A percentile compares a stretch with the other conserved stretches of the same genome.
Conservation (phyloP, 345 rosid genomes). For the Eucalyptus tenuipes region DNA sequence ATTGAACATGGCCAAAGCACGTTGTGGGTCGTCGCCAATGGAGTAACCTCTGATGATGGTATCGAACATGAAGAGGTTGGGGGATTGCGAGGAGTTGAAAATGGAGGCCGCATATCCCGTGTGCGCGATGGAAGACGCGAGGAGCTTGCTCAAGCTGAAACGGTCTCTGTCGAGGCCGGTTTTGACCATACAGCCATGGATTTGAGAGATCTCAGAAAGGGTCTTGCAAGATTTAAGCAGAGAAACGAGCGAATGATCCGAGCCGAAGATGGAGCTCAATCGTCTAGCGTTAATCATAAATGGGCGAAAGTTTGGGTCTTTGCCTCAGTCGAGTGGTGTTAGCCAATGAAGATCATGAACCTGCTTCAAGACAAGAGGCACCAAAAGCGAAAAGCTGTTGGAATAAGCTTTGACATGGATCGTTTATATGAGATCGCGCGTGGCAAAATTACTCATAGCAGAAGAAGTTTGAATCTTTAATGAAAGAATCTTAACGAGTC, state of each 20-base stretch:
- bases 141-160: constrained; percentile 49
- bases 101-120: constrained; percentile 43
- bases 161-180: constrained; percentile 35
- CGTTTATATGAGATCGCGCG: not conserved
- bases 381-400: not conserved
- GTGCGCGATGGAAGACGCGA: constrained; percentile 35
- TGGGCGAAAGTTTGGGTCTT: not conserved
- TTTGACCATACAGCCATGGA: constrained; percentile 47
- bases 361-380: not conserved
- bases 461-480: not conserved
- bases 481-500: not conserved
- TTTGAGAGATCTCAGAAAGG: constrained; percentile 23
- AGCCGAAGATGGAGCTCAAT: not conserved
- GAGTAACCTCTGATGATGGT: constrained; percentile 48
- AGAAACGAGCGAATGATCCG: constrained; percentile 3
- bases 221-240: constrained; percentile 22
- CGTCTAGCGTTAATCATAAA: not conserved
- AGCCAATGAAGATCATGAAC: not conserved
- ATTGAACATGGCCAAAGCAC: constrained; percentile 39
- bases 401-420: not conserved
- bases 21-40: constrained; percentile 23
- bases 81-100: constrained; percentile 22
- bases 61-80: constrained; percentile 56
- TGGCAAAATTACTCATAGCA: not conserved
- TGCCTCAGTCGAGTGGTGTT: not conserved